Evolutionary conservation across 2,329 filamentous ascomycete species (phyloP), one percentile per base, ranked within the genome.

Genomic region (Colletotrichum cordylinicola): DNA sequence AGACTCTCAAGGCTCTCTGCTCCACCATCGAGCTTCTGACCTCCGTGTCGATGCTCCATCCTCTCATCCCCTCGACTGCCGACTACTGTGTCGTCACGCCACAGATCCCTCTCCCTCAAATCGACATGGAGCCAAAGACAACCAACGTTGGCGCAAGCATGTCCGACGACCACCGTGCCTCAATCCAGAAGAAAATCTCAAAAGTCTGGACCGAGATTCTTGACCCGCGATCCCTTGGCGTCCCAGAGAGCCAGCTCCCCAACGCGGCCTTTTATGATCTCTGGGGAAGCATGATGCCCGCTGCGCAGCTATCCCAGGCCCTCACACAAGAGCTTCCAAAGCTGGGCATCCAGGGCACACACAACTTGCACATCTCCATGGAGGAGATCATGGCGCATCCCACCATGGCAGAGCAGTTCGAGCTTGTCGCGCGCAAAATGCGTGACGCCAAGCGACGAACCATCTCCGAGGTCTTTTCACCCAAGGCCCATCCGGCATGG

Each of bases 341-440:
- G 31, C 78, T 86, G 29, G 78, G 80, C 15, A 78, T 87, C 12
- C 81, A 82, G 0, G 86, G 85, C 4, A 79, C 85, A 7, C 85
- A 86, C 16, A 79, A 81, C 12, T 79, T 89, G 7, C 81, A 79
- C 27, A 80, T 90, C 58, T 85, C 84, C 0, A 85, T 87, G 68
- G 87, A 88, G 65, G 89, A 90, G 37, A 83, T 91, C 27, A 81
- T 90, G n/a, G 82, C 87, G 15, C 81, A 89, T 76, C 87, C 89
- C 8, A 90, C 88, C 27, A 88, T 90, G 85, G 81, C 84, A 52
- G 82, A 84, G 18, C 89, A 91, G 72, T 86, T 89, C 75, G 88
- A 88, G 74, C 82, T 88, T 13, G 78, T 88, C 9, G 82, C 80
- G 9, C 77, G 79, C 37, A 82, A 81, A 69, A 70, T 78, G 69